Conservation (phyloP, 768 basidiomycete genomes). For the Suillus sp. region DNA sequence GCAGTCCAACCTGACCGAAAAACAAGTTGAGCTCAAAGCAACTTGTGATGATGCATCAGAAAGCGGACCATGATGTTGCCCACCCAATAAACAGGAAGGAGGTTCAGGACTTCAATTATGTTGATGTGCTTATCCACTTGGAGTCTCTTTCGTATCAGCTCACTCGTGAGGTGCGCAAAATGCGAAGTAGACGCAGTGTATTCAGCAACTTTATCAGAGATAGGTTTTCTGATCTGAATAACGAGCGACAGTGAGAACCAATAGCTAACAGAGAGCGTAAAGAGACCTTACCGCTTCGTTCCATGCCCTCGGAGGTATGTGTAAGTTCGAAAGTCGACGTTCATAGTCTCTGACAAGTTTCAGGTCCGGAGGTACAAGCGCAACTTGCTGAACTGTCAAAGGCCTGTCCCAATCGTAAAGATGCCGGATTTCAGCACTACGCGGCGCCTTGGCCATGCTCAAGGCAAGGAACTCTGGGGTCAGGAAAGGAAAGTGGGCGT, state of each 20-base stretch:
- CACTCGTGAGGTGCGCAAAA: slow-evolving; percentile 12
- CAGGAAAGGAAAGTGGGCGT: slow-evolving; percentile 83
- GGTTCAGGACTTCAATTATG: slow-evolving; percentile 56
- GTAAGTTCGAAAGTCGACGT: slow-evolving; percentile 23
- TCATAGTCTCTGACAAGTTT: slow-evolving; percentile 13
- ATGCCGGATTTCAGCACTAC: slow-evolving; percentile 27
- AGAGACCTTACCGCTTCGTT: slow-evolving; percentile 17
- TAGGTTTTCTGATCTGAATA: slow-evolving; percentile 17
- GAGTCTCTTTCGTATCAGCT: slow-evolving; percentile 11
- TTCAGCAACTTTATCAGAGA: slow-evolving; percentile 16
- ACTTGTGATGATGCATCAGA: neutral
- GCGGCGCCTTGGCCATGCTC: slow-evolving; percentile 45
- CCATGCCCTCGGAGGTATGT: slow-evolving; percentile 10
- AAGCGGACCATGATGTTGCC: slow-evolving; percentile 54
- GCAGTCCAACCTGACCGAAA: slow-evolving; percentile 38
- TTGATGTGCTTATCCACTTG: slow-evolving; percentile 18
- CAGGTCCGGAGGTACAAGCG: neutral
- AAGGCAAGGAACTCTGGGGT: slow-evolving; percentile 46
- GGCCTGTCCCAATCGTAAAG: slow-evolving; percentile 69
- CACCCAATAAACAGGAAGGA: slow-evolving; percentile 63
- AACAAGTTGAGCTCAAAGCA: slow-evolving; percentile 9
- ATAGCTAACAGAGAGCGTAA: neutral
- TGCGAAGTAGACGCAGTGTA: slow-evolving; percentile 14
- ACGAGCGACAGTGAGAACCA: neutral
- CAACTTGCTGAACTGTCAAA: neutral